Percentiles rank a stretch among this genome's conserved stretches.
Evolutionary conservation across 2,329 filamentous ascomycete genomes (phyloP).

Genomic region (Hysterium pulicare): DNA sequence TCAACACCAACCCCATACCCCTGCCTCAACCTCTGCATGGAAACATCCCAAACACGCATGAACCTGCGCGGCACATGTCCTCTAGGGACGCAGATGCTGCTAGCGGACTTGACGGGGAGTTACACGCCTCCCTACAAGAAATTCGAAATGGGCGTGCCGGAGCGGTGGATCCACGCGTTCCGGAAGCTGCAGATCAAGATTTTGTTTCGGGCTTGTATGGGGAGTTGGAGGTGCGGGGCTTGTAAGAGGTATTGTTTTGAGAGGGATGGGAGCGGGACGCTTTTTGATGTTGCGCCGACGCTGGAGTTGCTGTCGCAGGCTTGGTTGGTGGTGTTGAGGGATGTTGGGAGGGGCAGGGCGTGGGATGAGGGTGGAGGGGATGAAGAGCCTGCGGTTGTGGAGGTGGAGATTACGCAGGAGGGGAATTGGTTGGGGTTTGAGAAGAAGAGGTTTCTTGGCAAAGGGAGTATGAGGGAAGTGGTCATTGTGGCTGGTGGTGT

Average conservation of each 20-base stretch:
- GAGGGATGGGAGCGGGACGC: not conserved
- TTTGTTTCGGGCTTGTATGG: not conserved
- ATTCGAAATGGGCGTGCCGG: not conserved
- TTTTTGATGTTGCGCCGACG: not conserved
- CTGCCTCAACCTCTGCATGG: not conserved
- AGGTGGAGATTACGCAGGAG: not conserved
- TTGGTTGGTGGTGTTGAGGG: not conserved
- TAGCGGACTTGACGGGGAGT: not conserved
- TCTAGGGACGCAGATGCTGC: not conserved
- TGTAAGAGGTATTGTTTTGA: not conserved
- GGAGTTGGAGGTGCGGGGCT: not conserved
- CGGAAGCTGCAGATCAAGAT: not conserved
- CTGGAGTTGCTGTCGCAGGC: not conserved
- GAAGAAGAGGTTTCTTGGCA: not conserved
- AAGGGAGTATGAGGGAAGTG: not conserved
- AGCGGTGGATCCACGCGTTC: not conserved
- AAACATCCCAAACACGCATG: conserved; percentile 1
- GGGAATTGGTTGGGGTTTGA: conserved; percentile 1
- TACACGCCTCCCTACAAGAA: not conserved
- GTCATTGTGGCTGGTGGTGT: not conserved
- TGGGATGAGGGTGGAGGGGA: not conserved
- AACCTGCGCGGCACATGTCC: conserved; percentile 2
- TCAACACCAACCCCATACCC: not conserved
- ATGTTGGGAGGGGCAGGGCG: not conserved
- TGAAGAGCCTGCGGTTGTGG: not conserved